These are phyloP conservation scores for Aspergillus indologenus DNA, from an alignment of 495 filamentous ascomycete genomes.

Conservation along the genomic window DNA sequence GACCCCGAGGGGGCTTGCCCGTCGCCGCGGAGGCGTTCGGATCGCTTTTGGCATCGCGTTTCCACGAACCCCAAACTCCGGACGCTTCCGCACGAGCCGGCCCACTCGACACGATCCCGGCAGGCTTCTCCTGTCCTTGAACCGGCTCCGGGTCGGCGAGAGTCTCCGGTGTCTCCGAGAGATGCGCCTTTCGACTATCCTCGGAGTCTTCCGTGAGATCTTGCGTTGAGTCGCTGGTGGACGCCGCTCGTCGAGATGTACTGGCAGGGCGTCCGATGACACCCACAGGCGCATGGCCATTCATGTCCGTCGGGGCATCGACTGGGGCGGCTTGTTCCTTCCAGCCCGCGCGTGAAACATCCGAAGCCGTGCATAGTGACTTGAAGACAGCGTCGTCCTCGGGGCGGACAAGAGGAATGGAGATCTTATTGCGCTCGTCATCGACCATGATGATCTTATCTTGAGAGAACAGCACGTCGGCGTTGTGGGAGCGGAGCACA, in stretches of 20 bases:
- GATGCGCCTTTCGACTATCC: conserved; percentile 38
- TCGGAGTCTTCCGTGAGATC: conserved; percentile 31
- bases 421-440: conserved; percentile 83
- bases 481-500: conserved; percentile 78
- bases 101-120: conserved; percentile 20
- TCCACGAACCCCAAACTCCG: conserved; percentile 68
- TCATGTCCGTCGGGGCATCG: conserved; percentile 13
- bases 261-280: conserved; percentile 29
- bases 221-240: conserved; percentile 24
- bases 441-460: conserved; percentile 84
- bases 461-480: conserved; percentile 88
- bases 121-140: conserved; percentile 21
- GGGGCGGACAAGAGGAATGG: conserved; percentile 88
- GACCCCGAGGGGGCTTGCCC: conserved; percentile 47
- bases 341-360: conserved; percentile 26
- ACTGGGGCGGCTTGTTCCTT: background rate
- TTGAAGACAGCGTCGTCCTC: conserved; percentile 82
- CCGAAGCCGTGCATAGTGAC: conserved; percentile 57
- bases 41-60: conserved; percentile 53
- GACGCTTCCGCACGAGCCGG: conserved; percentile 45
- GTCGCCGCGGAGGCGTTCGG: conserved; percentile 34
- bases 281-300: conserved; percentile 24
- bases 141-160: conserved; percentile 27
- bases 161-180: conserved; percentile 14
- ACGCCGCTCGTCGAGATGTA: conserved; percentile 16